Evolutionary conservation across 148 eudicot species (phyloP).

Genomic region (Nepenthes gracilis): DNA sequence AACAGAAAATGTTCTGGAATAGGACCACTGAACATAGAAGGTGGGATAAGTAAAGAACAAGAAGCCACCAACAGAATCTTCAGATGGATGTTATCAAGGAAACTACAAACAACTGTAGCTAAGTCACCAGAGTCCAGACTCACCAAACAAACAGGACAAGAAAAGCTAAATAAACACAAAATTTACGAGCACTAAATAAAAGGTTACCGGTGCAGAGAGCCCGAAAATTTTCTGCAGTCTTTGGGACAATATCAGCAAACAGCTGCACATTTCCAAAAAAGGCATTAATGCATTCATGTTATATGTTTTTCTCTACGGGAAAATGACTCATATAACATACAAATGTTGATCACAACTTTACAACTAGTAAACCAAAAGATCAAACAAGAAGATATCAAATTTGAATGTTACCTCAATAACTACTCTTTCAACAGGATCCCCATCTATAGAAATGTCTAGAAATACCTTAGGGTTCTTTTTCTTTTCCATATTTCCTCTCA

Average conservation of each 20-base stretch:
- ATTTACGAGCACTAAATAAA: not conserved
- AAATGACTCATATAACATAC: not conserved
- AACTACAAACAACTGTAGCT: too few relatives aligned
- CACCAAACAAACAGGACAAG: not conserved
- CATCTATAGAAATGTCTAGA: conserved; percentile 69
- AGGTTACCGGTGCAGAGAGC: conserved; percentile 79
- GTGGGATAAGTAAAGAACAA: too few relatives aligned
- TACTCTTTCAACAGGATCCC: conserved; percentile 51
- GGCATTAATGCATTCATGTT: not conserved
- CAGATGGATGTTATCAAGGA: too few relatives aligned
- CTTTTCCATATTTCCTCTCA: conserved; percentile 32
- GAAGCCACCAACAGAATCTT: too few relatives aligned
- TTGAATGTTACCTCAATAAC: conserved; percentile 54
- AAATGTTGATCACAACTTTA: not conserved
- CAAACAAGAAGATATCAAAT: not conserved
- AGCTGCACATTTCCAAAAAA: conserved; percentile 37
- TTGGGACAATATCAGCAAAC: conserved; percentile 88
- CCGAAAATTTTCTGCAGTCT: conserved; percentile 94
- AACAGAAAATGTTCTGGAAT: not conserved
- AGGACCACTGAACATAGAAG: too few relatives aligned
- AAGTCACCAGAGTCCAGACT: not conserved
- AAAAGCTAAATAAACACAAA: not conserved
- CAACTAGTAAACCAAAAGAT: not conserved
- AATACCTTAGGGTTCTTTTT: conserved; percentile 80
- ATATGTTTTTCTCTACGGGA: not conserved